These are phyloP conservation scores for Dioscorea cayenensis DNA, from an alignment of 116 monocot genomes.

Conservation along the genomic window DNA sequence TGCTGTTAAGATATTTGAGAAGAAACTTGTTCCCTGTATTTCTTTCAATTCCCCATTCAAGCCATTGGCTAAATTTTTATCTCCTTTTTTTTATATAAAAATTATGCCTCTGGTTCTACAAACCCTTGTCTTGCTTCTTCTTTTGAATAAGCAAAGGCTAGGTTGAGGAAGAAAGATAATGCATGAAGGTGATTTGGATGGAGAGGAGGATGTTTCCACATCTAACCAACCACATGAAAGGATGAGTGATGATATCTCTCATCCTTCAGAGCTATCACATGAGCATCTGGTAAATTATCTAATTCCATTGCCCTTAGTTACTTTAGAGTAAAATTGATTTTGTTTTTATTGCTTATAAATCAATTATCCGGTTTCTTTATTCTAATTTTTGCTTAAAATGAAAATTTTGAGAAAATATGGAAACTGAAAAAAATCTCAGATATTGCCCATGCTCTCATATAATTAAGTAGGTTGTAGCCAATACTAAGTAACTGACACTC, in stretches of 20 bases:
- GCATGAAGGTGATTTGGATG: constrained; percentile 47
- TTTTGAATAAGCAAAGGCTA: constrained; percentile 32
- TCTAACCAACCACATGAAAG: constrained; percentile 51
- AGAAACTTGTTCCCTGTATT: no score
- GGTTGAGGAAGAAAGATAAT: constrained; percentile 43
- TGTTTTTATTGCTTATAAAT: background rate
- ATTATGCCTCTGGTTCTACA: background rate
- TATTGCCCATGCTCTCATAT: no score
- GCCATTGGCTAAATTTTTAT: no score
- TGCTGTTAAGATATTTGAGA: no score
- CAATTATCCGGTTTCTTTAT: background rate
- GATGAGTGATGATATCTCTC: constrained; percentile 41
- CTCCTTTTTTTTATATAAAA: no score
- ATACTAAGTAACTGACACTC: background rate
- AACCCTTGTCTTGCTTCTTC: background rate
- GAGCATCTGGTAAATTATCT: constrained; percentile 37
- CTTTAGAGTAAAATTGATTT: background rate
- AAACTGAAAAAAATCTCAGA: no score
- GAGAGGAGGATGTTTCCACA: constrained; percentile 54
- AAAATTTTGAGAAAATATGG: no score
- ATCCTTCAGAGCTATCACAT: constrained; percentile 26
- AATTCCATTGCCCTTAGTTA: background rate
- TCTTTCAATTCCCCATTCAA: no score
- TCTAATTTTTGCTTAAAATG: no score
- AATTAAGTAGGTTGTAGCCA: background rate